Base-by-base conservation (phyloP, 2,329 filamentous ascomycete genomes). In the Penicillium sp. region DNA sequence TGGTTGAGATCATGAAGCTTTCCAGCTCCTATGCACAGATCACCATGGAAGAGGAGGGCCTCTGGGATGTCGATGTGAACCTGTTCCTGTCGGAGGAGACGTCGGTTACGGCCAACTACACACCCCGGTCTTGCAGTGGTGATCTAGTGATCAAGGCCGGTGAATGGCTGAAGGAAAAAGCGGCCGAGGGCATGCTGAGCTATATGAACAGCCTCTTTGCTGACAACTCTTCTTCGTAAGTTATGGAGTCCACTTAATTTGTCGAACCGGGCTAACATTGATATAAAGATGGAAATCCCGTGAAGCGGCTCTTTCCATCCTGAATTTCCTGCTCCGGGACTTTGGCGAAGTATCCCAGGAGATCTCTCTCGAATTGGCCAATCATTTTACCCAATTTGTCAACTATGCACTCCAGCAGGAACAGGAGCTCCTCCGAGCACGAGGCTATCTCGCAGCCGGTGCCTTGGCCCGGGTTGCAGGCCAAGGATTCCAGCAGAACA, bases 21-120 rank as follows among this genome's bases (percentile, higher is more conserved):
- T 83, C 91, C 9, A 85, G 91, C 18, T 84, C 86, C 1, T 97
- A 95, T 72, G 87, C 91, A 11, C 90, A 92, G 59, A 95, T 99
- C 62, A 92, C 89, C 2, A 86, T 84, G 25, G 94, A 99, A 70
- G 94, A 97, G 67, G 90, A 96, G 73, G 90, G 89, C 7, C 75
- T 99, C 9, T 99, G 94, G 94, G 90, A 96, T 62, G 90, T 96
- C 56, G 94, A 99, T 70, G 88, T 95, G 61, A 97, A 95, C 52
- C 82, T 99, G 2, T 99, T 95, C 72, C 80, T 99, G 42, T 92
- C 91, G 0, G 94, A 99, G 72, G 92, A 97, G 74, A 92, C 90
- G 2, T 92, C 91, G 2, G 88, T 96, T 16, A 96, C 91, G 11
- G 89, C 92, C 28, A 97, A 97, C 71, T 99, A 97, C 74, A 96